Evolutionary conservation across 441 rosid genomes (phyloP).

Genomic region (Dalechampia spathulata): DNA sequence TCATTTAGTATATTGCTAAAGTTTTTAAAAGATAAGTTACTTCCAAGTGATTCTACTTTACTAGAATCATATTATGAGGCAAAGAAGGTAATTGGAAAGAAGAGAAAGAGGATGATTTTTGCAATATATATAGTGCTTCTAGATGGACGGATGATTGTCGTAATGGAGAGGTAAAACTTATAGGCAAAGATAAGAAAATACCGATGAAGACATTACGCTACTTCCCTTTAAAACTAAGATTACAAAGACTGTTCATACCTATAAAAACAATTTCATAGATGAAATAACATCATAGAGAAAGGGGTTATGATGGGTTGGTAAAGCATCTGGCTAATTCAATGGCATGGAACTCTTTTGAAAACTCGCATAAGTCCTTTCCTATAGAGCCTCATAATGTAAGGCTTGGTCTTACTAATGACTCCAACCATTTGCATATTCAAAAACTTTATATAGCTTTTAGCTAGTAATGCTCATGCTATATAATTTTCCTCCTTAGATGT

Average conservation of each 20-base stretch:
- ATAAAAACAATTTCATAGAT: neutral
- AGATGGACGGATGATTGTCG: neutral
- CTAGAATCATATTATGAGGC: no score
- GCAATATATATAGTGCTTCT: neutral
- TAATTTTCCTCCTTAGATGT: slow-evolving; percentile 10
- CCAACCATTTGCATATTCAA: neutral
- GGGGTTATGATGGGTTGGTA: neutral
- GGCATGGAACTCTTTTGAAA: no score
- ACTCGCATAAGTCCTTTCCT: no score
- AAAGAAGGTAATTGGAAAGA: neutral
- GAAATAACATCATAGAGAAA: neutral
- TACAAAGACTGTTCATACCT: neutral
- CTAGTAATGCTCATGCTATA: neutral
- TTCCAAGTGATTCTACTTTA: neutral
- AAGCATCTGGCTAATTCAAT: neutral
- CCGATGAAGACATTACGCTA: neutral
- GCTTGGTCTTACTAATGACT: neutral
- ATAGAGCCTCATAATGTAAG: neutral
- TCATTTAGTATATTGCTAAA: neutral
- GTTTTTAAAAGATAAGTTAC: neutral
- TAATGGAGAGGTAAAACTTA: neutral
- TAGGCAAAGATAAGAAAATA: neutral
- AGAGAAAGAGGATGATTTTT: neutral
- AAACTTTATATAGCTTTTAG: neutral
- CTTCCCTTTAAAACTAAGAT: neutral